These are phyloP conservation scores for Fusarium heterosporum DNA, from an alignment of 2,329 filamentous ascomycete species.

Conservation along the genomic window DNA sequence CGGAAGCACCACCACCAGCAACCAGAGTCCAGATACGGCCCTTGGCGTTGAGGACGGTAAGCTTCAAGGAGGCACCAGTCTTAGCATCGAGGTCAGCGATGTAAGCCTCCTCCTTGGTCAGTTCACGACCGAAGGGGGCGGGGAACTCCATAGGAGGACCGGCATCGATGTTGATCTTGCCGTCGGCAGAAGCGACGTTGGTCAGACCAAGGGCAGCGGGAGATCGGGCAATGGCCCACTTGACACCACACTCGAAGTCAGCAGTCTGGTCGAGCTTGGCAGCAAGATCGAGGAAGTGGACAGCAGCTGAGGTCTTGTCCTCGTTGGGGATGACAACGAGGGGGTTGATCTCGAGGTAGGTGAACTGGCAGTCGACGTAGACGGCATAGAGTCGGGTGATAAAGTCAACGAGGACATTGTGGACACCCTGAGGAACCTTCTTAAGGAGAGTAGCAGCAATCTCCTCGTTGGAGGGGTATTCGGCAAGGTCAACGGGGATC, in stretches of 20 bases:
- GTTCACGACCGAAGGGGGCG: conserved; percentile 96
- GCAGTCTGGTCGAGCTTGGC: conserved; percentile 99
- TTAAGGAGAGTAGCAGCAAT: conserved; percentile 87
- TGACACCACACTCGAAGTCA: conserved; percentile 98
- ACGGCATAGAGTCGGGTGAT: conserved; percentile 98
- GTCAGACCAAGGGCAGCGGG: conserved; percentile 89
- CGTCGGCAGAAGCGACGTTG: conserved; percentile 70
- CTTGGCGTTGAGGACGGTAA: conserved; percentile 91
- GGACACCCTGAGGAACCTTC: conserved; percentile 93
- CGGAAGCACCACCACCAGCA: conserved; percentile 98
- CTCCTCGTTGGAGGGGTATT: conserved; percentile 96
- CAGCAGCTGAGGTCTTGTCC: conserved; percentile 89
- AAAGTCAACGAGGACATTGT: conserved; percentile 99
- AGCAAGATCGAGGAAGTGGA: conserved; percentile 98
- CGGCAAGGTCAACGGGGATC: conserved; percentile 91
- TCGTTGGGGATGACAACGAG: conserved; percentile 97
- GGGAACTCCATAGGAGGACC: conserved; percentile 99
- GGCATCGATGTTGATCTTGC: conserved; percentile 92
- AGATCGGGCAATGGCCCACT: conserved; percentile 97
- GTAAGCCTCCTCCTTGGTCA: conserved; percentile 99
- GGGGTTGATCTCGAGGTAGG: conserved; percentile 99
- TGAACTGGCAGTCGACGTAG: conserved; percentile 99
- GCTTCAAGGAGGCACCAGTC: conserved; percentile 98
- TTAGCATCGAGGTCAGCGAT: conserved; percentile 99
- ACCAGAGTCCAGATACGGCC: conserved; percentile 98